Evolutionary conservation across 2,329 filamentous ascomycete genomes (phyloP), one percentile per base, ranked within the genome.

Genomic region (Periconia sp.): DNA sequence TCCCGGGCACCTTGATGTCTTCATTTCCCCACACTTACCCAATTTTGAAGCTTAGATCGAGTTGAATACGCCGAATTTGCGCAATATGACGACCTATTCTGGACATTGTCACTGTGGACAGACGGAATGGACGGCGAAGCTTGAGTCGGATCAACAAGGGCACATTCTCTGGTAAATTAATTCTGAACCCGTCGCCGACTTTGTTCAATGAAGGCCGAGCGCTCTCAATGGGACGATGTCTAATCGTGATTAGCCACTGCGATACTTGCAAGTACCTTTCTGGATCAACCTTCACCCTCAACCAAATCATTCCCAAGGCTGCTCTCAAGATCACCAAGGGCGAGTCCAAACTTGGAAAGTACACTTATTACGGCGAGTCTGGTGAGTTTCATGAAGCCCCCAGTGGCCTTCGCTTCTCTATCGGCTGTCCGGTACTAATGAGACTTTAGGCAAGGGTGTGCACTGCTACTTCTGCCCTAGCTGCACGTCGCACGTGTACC

Each of bases 401-500:
- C n/a, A n/a, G n/a, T n/a, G n/a, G n/a, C n/a, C n/a, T n/a, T n/a
- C n/a, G n/a, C n/a, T n/a, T n/a, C n/a, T n/a, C n/a, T n/a, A n/a
- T n/a, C n/a, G n/a, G n/a, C n/a, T n/a, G n/a, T n/a, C n/a, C n/a
- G 2, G 4, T 18, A 55, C 31, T 33, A 35, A 40, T 18, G n/a
- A 21, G 22, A 18, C 11, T 5, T 16, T 30, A 75, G 78, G 78
- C 54, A 81, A 82, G 37, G 60, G 69, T 5, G 78, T 81, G 22
- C 68, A 81, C 65, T 83, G 80, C 73, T 82, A 76, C 70, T 82
- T 76, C 68, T 82, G 80, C 71, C 71, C 75, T 32, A 79, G 77
- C 56, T 83, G 79, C 75, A 80, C 76, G 6, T 59, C 71, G 3
- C 78, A 80, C 58, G 70, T 78, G 21, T 82, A 82, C 63, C 79